Base-by-base conservation (phyloP, 768 basidiomycete genomes). In the Mycena latifolia region DNA sequence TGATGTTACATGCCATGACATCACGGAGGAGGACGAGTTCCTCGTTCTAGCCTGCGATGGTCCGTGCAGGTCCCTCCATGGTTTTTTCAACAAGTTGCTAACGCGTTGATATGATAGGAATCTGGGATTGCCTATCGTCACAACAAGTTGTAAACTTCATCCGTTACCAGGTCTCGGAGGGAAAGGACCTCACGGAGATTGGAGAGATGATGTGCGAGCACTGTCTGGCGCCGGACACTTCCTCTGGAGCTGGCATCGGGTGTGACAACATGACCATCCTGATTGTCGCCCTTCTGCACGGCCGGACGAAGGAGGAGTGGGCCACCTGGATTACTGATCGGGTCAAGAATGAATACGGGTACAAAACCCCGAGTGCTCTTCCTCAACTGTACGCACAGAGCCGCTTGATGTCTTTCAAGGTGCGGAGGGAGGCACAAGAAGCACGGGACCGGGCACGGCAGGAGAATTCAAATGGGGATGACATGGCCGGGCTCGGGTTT, bases 181-280 rank as follows among this genome's bases (percentile, higher is more conserved):
- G 92, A 43, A 92, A 90, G 73, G 83, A 89, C 56, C 86, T 99
- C 10, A 70, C 79, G n/a, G 91, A 96, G 75, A 94, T 99, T 64
- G 89, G 92, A 72, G 95, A 97, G 77, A 85, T 89, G 73, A 89
- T 98, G 70, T 97, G 96, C 78, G 92, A 94, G 64, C 91, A 92
- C 71, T 99, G 98, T 74, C 85, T 98, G 51, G 96, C 98, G 25
- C 96, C 96, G 1, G 95, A 98, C 76, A 93, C 94, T 2, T 91
- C 92, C 25, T 92, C 92, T 37, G 94, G 93, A 52, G 89, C 89
- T 47, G 98, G 98, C 15, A 94, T 98, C 68, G 98, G 98, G 22
- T 98, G 97, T 77, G 98, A 99, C 81, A 99, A 99, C 82, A 99
- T 99, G 98, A 99, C 98, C 0, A 82, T 98, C 53, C 85, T 98